These are phyloP conservation scores for Cladosporium halotolerans DNA, from an alignment of 2,329 filamentous ascomycete species.

Conservation along the genomic window DNA sequence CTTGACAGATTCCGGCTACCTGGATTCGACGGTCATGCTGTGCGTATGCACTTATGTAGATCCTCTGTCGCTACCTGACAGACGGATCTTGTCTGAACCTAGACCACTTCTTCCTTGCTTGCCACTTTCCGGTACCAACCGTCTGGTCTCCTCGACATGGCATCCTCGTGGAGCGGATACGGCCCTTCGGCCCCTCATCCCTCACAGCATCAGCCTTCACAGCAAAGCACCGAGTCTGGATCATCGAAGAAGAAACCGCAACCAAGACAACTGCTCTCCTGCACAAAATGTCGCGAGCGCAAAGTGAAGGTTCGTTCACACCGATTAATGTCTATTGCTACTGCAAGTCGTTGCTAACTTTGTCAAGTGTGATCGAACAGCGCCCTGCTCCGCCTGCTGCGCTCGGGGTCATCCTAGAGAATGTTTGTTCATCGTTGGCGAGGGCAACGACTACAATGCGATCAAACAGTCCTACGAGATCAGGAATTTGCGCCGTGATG, in stretches of 20 bases:
- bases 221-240: constrained; percentile 9
- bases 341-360: constrained; percentile 5
- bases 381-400: constrained; percentile 45
- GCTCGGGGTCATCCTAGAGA: constrained; percentile 42
- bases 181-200: constrained; percentile 20
- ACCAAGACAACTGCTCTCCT: constrained; percentile 41
- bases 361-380: constrained; percentile 42
- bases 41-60: constrained; percentile 26
- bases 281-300: constrained; percentile 44
- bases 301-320: constrained; percentile 40
- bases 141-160: constrained; percentile 16
- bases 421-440: constrained; percentile 41
- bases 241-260: constrained; percentile 33
- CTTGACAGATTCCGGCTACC: constrained; percentile 18
- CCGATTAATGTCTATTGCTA: constrained; percentile 5
- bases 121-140: background rate
- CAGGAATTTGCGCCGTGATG: constrained; percentile 41
- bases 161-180: constrained; percentile 25
- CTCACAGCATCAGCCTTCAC: constrained; percentile 17
- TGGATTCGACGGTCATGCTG: constrained; percentile 25
- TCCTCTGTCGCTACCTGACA: constrained; percentile 15
- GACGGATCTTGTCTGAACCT: constrained; percentile 11
- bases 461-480: constrained; percentile 45
- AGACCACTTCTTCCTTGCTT: constrained; percentile 1
- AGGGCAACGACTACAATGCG: constrained; percentile 41